Evolutionary conservation across 163 green algal species (phyloP).

Genomic region (Botryococcus braunii): DNA sequence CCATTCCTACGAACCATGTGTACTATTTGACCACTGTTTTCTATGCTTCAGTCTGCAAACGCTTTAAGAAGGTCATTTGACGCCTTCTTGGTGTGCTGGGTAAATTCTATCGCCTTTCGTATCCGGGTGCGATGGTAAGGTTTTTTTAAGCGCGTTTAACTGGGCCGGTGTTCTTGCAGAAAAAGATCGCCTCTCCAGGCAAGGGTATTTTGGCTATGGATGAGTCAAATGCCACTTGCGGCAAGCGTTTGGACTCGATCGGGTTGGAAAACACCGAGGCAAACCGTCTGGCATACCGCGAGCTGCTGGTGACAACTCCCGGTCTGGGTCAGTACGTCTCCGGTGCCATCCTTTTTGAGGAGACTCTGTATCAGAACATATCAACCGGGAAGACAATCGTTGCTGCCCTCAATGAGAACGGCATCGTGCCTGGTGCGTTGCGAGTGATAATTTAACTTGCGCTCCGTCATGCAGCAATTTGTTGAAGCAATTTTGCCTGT

Average conservation of each 20-base stretch:
- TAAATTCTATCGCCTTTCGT: background rate
- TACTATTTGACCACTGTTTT: no score
- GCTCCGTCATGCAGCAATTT: no score
- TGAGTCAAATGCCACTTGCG: slow-evolving; percentile 98
- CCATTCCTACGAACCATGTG: background rate
- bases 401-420: slow-evolving; percentile 67
- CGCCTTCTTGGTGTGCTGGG: background rate
- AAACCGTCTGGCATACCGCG: slow-evolving; percentile 94
- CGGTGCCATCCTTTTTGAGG: slow-evolving; percentile 97
- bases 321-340: slow-evolving; percentile 84
- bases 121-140: background rate
- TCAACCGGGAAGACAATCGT: slow-evolving; percentile 78
- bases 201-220: slow-evolving; percentile 97
- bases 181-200: slow-evolving; percentile 73
- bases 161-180: slow-evolving; percentile 38
- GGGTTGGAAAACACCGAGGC: slow-evolving; percentile 98
- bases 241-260: slow-evolving; percentile 95
- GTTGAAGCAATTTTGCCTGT: no score
- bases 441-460: background rate
- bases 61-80: background rate
- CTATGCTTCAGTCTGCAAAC: no score
- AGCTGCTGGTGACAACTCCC: slow-evolving; percentile 84
- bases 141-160: no score
- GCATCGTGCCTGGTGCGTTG: slow-evolving; percentile 57
- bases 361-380: slow-evolving; percentile 95